Conservation (phyloP, 108 stramenopile genomes). For the Fistulifera solaris region DNA sequence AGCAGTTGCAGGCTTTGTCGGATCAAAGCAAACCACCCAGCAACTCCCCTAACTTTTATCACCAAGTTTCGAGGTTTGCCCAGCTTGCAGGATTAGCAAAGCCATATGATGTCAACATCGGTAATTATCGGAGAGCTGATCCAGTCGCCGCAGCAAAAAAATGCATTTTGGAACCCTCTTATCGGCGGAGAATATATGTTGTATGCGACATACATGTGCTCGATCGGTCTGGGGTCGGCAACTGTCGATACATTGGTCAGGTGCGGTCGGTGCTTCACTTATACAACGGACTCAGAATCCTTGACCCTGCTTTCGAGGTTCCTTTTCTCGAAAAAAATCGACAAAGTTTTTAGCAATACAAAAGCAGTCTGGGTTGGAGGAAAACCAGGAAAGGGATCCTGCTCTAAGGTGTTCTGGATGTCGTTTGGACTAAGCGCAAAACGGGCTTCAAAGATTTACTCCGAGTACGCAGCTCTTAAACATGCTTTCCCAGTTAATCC, state of each 20-base stretch:
- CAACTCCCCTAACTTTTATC: not conserved
- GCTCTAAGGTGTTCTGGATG: conserved; percentile 2
- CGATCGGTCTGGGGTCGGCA: conserved; percentile 3
- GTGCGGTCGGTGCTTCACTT: conserved; percentile 1
- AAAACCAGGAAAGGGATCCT: not conserved
- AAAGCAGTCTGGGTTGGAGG: conserved; percentile 5
- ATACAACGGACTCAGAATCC: not conserved
- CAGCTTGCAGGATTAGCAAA: not conserved
- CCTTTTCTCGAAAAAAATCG: not conserved
- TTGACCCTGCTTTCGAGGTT: not conserved
- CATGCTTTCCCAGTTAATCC: too few relatives aligned
- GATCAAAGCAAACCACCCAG: not conserved
- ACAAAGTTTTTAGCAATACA: not conserved
- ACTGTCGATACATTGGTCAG: conserved; percentile 4
- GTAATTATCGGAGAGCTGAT: too few relatives aligned
- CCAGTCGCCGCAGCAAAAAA: not conserved
- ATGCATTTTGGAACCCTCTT: conserved; percentile 6
- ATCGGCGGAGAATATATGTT: conserved; percentile 2
- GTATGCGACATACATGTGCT: conserved; percentile 2
- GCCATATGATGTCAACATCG: not conserved
- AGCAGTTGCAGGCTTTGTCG: not conserved
- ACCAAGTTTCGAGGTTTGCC: not conserved
- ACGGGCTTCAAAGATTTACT: not conserved
- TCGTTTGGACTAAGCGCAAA: not conserved
- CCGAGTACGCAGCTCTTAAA: too few relatives aligned